A percentile compares a stretch with the other conserved stretches of the same genome.
phyloP scores from a whole-genome alignment of 345 rosid genomes.

The Alliaria petiolata region DNA sequence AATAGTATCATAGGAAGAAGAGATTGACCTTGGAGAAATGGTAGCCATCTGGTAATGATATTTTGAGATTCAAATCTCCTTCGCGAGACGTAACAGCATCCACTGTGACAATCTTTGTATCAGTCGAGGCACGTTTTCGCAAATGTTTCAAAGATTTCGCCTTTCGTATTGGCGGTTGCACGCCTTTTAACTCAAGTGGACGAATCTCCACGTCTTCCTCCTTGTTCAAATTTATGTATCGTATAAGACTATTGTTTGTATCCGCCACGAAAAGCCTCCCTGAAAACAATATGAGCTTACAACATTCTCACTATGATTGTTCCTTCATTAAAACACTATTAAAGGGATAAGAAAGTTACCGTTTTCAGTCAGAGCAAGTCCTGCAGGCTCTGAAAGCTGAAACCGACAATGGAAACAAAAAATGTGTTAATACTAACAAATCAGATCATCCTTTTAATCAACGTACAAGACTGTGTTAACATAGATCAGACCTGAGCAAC shows the following conservation, averaged over 20 bases:
- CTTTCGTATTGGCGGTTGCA: conserved; percentile 65
- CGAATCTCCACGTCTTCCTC: conserved; percentile 45
- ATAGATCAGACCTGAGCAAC: conserved; percentile 60
- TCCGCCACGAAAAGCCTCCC: conserved; percentile 82
- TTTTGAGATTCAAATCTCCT: conserved; percentile 59
- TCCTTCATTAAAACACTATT: not conserved
- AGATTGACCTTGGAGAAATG: conserved; percentile 79
- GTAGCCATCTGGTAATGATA: conserved; percentile 72
- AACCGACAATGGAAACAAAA: conserved; percentile 16
- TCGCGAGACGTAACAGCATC: conserved; percentile 55
- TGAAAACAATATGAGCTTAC: conserved; percentile 27
- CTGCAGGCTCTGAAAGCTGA: conserved; percentile 96
- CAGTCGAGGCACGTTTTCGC: conserved; percentile 62
- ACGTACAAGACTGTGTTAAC: not conserved
- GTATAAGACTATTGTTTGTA: conserved; percentile 77
- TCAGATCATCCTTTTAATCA: not conserved
- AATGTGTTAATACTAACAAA: not conserved
- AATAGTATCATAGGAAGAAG: not conserved
- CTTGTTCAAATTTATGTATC: conserved; percentile 64
- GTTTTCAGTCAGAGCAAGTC: conserved; percentile 65
- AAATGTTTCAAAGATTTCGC: conserved; percentile 65
- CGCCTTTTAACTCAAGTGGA: conserved; percentile 83
- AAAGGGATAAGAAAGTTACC: conserved; percentile 37
- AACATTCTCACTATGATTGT: not conserved
- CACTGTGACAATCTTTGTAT: conserved; percentile 53